Conservation (phyloP, 805 yeast species). For the Wickerhamiella hasegawae region DNA sequence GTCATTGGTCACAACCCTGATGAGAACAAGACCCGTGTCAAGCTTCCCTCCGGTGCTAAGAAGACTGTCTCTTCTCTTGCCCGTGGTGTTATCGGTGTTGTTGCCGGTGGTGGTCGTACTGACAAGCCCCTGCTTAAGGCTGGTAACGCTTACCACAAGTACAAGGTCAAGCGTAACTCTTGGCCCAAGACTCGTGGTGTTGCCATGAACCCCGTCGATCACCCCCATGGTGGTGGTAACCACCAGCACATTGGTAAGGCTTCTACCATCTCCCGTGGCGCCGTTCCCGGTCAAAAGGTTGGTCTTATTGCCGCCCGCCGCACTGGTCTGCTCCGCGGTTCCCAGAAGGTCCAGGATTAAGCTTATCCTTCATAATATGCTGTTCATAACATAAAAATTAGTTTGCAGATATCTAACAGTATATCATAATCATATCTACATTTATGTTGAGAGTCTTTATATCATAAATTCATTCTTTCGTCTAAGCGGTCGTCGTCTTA, state of each 20-base stretch:
- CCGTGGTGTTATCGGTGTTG: constrained; percentile 99
- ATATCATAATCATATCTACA: neutral
- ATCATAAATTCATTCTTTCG: no score
- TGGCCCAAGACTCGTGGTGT: constrained; percentile 99
- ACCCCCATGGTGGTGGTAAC: constrained; percentile 99
- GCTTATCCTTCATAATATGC: constrained; percentile 11
- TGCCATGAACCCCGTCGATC: constrained; percentile 99
- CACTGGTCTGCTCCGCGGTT: constrained; percentile 99
- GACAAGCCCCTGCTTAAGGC: constrained; percentile 99
- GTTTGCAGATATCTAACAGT: no score
- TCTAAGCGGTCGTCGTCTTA: no score
- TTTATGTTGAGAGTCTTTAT: neutral
- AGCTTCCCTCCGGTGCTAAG: constrained; percentile 98
- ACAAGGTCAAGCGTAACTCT: constrained; percentile 98
- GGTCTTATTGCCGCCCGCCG: constrained; percentile 99
- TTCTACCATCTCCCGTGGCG: constrained; percentile 97
- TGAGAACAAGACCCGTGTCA: constrained; percentile 97
- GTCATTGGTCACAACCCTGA: constrained; percentile 99
- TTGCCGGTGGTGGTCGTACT: constrained; percentile 99
- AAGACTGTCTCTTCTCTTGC: constrained; percentile 89
- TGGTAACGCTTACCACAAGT: constrained; percentile 99
- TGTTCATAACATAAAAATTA: no score
- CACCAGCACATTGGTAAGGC: constrained; percentile 99
- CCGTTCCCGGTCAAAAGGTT: constrained; percentile 99
- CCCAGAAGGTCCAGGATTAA: constrained; percentile 81